Evolutionary conservation across 2,329 filamentous ascomycete species (phyloP).

Genomic region (Fusarium pseudoanthophilum): DNA sequence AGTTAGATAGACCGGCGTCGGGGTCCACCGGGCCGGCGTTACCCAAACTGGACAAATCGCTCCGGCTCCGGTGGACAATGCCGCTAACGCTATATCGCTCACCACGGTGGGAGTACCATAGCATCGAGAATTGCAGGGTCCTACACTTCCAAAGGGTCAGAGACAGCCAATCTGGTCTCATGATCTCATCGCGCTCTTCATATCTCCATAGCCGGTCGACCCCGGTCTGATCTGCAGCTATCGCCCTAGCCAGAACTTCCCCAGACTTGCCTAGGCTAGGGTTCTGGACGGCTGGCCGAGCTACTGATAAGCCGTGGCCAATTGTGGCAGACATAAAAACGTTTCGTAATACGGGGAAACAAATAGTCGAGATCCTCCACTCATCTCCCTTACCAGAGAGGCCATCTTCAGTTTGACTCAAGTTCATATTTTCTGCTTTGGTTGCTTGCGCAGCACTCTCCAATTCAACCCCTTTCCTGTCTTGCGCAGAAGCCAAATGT

Average conservation of each 20-base stretch:
- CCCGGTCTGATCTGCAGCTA: slow-evolving; percentile 6
- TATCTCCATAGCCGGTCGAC: slow-evolving; percentile 1
- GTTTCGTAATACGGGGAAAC: not conserved
- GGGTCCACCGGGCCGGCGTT: not conserved
- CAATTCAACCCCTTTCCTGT: not conserved
- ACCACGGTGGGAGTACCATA: not conserved
- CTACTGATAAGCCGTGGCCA: slow-evolving; percentile 2
- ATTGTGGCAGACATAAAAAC: not conserved
- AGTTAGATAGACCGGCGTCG: not conserved
- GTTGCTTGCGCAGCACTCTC: not conserved
- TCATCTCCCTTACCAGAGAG: not conserved
- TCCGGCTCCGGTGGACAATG: slow-evolving; percentile 1
- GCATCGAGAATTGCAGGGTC: not conserved
- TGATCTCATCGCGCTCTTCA: not conserved
- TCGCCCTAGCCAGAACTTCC: not conserved
- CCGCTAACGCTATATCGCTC: slow-evolving; percentile 6
- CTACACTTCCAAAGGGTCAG: no score
- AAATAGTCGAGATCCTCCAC: not conserved
- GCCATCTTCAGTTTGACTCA: not conserved
- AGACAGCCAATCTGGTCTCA: not conserved
- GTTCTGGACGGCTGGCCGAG: not conserved
- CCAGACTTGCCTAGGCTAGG: not conserved
- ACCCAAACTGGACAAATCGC: not conserved
- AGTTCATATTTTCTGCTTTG: not conserved
- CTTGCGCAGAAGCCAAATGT: not conserved